A percentile compares a stretch with the other conserved stretches of the same genome.
Conservation (phyloP, 2,329 filamentous ascomycete species). For the Beauveria bassiana region DNA sequence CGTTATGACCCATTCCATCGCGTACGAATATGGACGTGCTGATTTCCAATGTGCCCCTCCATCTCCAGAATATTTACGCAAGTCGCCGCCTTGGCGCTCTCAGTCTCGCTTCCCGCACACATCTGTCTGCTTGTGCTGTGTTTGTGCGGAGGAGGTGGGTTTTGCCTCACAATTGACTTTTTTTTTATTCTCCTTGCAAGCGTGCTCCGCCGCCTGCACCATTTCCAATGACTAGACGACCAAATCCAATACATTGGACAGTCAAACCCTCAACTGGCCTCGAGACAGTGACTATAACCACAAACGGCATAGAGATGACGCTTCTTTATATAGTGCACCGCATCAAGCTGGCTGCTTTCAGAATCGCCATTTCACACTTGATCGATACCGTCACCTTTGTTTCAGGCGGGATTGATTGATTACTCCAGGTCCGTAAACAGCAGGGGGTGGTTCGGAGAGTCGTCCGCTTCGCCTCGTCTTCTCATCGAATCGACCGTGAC, state of each 20-base stretch:
- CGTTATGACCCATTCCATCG: neutral
- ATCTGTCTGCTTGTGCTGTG: neutral
- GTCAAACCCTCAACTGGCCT: neutral
- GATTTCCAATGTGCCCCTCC: no score
- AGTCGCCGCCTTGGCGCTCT: neutral
- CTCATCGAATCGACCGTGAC: no score
- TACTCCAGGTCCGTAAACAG: no score
- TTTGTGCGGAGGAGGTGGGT: neutral
- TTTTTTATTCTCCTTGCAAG: neutral
- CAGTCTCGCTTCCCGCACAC: neutral
- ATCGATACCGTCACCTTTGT: no score
- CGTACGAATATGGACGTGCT: neutral
- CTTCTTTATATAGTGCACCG: no score
- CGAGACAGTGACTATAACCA: neutral
- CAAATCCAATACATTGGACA: neutral
- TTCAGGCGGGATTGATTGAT: no score
- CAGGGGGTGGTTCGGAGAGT: no score
- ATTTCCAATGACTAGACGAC: neutral
- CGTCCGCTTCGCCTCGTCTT: no score
- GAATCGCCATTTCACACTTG: no score
- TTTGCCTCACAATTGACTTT: neutral
- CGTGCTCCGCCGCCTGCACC: neutral
- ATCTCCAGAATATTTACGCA: neutral
- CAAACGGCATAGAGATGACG: no score
- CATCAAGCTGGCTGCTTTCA: no score